A percentile compares a stretch with the other conserved stretches of the same genome.
Evolutionary conservation across 257 asterid genomes (phyloP).

Genomic region (Fraxinus americana): DNA sequence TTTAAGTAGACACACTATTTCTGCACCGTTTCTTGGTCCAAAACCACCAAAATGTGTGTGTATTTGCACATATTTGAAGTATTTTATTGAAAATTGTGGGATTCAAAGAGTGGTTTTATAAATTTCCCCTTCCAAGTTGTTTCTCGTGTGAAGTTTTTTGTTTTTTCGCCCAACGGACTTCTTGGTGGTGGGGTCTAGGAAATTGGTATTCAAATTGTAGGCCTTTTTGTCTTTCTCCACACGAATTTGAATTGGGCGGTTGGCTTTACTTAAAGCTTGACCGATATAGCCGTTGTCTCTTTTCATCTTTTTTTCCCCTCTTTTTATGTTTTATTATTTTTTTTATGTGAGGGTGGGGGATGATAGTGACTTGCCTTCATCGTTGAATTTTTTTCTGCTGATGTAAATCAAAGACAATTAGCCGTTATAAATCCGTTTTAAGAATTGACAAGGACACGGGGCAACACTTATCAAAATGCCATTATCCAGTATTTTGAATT

Average conservation of each 20-base stretch:
- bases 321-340: too few species aligned
- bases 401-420: too few species aligned
- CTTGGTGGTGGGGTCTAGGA: conserved; percentile 20
- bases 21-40: not conserved
- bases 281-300: not conserved
- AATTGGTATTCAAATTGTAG: conserved; percentile 2
- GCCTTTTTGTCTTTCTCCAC: not conserved
- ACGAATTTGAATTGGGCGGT: conserved; percentile 17
- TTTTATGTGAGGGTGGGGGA: not conserved
- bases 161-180: conserved; percentile 24
- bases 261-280: not conserved
- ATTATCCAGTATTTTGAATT: too few species aligned
- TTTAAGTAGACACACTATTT: not conserved
- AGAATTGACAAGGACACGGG: too few species aligned
- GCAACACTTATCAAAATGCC: too few species aligned
- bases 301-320: not conserved
- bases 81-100: not conserved
- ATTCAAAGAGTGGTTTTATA: not conserved
- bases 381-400: too few species aligned
- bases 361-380: too few species aligned
- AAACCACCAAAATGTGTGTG: not conserved
- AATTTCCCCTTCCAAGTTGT: not conserved
- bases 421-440: too few species aligned
- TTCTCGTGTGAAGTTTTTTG: not conserved
- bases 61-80: not conserved